Evolutionary conservation across 2,329 filamentous ascomycete genomes (phyloP).

Genomic region (Claviceps sp.): DNA sequence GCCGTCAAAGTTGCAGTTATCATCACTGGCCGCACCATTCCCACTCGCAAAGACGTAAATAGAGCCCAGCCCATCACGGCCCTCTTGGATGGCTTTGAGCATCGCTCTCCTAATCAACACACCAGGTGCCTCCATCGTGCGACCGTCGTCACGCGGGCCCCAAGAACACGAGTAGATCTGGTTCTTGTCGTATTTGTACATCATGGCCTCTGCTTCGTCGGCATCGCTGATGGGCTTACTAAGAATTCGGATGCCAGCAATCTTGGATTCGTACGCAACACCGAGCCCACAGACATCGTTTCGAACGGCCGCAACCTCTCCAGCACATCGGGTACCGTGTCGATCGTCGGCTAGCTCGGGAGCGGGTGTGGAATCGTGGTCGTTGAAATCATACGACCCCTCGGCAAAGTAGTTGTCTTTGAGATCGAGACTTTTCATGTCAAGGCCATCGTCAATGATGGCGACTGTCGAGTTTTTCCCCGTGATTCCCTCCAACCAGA

Average conservation of each 20-base stretch:
- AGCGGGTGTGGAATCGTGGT: conserved; percentile 62
- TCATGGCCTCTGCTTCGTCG: conserved; percentile 85
- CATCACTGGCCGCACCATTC: conserved; percentile 73
- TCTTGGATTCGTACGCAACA: conserved; percentile 81
- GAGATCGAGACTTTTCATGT: conserved; percentile 89
- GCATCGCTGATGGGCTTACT: conserved; percentile 82
- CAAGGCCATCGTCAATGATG: conserved; percentile 90
- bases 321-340: conserved; percentile 89
- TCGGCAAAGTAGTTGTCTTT: conserved; percentile 87
- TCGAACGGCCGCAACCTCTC: conserved; percentile 81
- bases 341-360: conserved; percentile 74
- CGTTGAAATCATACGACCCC: conserved; percentile 95
- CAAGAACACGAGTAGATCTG: conserved; percentile 98
- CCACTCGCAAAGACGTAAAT: conserved; percentile 93
- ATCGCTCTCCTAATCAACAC: conserved; percentile 82
- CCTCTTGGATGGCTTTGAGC: conserved; percentile 82
- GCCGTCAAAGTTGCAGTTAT: conserved; percentile 98
- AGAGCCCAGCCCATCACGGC: conserved; percentile 69
- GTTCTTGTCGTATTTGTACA: conserved; percentile 82
- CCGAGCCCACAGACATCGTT: conserved; percentile 95
- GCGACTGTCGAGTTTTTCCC: conserved; percentile 81
- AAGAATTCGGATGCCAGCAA: conserved; percentile 85
- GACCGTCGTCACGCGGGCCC: conserved; percentile 89
- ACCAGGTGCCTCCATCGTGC: conserved; percentile 86
- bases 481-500: conserved; percentile 85